These are phyloP conservation scores for Cercospora canescens DNA, from an alignment of 2,329 filamentous ascomycete species.

Conservation along the genomic window DNA sequence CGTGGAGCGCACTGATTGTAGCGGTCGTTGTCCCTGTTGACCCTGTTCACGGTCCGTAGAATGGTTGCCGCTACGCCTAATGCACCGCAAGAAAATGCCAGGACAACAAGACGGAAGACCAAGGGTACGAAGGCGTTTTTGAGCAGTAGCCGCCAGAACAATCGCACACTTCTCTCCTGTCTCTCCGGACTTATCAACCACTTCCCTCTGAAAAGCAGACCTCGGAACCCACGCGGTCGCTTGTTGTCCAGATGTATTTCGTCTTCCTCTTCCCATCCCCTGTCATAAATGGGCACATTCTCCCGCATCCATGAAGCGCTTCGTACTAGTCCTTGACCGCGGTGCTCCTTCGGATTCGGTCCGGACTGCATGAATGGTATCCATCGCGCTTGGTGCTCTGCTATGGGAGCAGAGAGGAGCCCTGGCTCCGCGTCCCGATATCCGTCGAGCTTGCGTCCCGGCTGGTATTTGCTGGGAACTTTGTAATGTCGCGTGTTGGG, in stretches of 20 bases:
- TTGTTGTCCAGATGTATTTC: constrained; percentile 38
- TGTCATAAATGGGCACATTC: constrained; percentile 49
- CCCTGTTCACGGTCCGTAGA: constrained; percentile 51
- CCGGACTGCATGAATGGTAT: constrained; percentile 39
- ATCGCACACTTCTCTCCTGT: constrained; percentile 34
- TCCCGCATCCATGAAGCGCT: constrained; percentile 50
- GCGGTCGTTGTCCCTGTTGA: constrained; percentile 35
- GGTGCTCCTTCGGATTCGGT: constrained; percentile 35
- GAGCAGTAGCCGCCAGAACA: constrained; percentile 61
- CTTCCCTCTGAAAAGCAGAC: constrained; percentile 31
- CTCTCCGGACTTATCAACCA: constrained; percentile 47
- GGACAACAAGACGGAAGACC: constrained; percentile 76
- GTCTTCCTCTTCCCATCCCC: constrained; percentile 57
- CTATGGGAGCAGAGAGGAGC: constrained; percentile 35
- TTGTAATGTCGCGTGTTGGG: constrained; percentile 32
- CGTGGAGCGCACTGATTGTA: constrained; percentile 44
- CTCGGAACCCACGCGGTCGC: constrained; percentile 46
- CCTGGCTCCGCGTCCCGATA: constrained; percentile 37
- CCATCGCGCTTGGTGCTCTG: constrained; percentile 37
- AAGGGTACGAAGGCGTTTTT: constrained; percentile 84
- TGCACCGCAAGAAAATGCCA: constrained; percentile 79
- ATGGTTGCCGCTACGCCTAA: constrained; percentile 78
- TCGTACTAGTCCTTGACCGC: constrained; percentile 37
- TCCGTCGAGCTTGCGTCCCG: constrained; percentile 39
- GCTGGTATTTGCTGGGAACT: constrained; percentile 33